Base-by-base conservation (phyloP, 495 filamentous ascomycete genomes). In the Rusavskia elegans region DNA sequence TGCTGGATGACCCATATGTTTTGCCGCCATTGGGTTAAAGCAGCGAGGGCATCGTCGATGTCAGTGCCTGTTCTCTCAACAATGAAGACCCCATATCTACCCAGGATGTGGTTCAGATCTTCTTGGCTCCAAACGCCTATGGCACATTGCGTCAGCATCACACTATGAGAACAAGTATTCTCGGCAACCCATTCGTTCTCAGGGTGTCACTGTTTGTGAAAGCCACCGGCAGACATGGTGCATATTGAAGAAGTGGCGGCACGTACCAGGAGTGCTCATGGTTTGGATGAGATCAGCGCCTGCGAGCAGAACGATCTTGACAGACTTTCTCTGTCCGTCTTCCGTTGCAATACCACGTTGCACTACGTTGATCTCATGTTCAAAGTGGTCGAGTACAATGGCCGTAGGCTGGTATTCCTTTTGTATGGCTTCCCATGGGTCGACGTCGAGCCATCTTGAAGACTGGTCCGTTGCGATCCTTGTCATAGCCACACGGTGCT, bases 1-100 rank as follows among this genome's bases (percentile, higher is more conserved):
- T 94, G 88, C 58, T 84, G 81, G 56, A 95, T 89, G 45, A 92
- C 81, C 61, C 85, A 79, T 53, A 96, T 94, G 53, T 94, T 92
- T 46, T 80, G 73, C 48, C 78, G 75, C 76, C 75, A 84, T 35
- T 80, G 79, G 60, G 86, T 79, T 40, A 94, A 70, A 44, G 74
- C 78, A 25, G 81, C 78, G 20, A 90, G 70, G 2, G 87, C 87
- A 58, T 89, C 84, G 54, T 89, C 84, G 53, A 92, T 83, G 57
- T 92, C 86, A 17, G 88, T 92, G n/a, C 89, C 89, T 39, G 77
- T 80, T 38, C 89, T 81, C 65, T 96, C 88, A 44, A 96, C 78
- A 54, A 94, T 88, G 66, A 94, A 95, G 10, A 83, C 80, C 23
- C 89, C 89, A 62, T 85, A 94, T 63, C 77, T 71, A 42, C 85